Conservation (phyloP, 306 rosid species). For the Malus fusca region DNA sequence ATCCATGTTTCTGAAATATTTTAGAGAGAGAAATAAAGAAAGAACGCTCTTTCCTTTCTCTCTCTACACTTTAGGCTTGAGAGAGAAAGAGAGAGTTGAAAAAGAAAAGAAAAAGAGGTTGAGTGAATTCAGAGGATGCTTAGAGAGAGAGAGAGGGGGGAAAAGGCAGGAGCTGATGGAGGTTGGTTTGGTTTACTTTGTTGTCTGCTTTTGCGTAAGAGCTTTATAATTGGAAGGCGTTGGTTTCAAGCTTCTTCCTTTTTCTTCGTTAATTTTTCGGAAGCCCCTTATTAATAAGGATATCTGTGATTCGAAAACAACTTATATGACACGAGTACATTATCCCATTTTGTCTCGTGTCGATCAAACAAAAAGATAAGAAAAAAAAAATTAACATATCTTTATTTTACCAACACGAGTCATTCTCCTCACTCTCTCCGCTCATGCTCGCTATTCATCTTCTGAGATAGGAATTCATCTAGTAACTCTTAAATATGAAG, state of each 20-base stretch:
- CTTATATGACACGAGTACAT: fast-evolving
- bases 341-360: fast-evolving
- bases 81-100: neutral
- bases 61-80: neutral
- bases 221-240: neutral
- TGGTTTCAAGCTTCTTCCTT: neutral
- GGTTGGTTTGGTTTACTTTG: neutral
- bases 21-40: neutral
- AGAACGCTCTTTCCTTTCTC: neutral
- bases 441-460: no score
- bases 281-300: neutral
- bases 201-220: neutral
- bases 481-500: no score
- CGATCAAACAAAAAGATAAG: no score
- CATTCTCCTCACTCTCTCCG: fast-evolving
- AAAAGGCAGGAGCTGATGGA: neutral
- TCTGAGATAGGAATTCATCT: no score
- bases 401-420: no score
- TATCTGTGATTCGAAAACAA: no score
- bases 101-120: neutral
- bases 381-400: no score
- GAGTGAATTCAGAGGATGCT: neutral
- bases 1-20: neutral
- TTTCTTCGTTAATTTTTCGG: neutral
- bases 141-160: neutral